Base-by-base conservation (phyloP, 164 flowering plant species). In the Aristolochia californica region DNA sequence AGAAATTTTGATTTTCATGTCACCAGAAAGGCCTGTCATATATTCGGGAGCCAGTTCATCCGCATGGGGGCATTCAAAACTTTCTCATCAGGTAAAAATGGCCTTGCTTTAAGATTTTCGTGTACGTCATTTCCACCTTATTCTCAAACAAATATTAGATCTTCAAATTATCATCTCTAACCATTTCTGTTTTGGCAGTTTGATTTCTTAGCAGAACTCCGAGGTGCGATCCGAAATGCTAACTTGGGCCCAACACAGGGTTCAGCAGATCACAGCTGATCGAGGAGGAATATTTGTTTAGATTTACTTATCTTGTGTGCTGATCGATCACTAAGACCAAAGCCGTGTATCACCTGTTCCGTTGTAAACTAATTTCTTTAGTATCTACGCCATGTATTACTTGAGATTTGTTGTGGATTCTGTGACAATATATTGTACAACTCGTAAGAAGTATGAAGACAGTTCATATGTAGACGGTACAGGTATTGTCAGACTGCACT, bases 11-110 rank as follows among this genome's bases (percentile, higher is more conserved):
- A 16, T n/a, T 52, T 56, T 54, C 45, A 56, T 68, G 60, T 13
- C 20, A 45, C 18, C 80, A 87, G 95, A 84, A 66, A 80, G 77
- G 70, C 95, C 95, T 5, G 79, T 82, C 20, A 54, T 84, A 81
- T 84, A 80, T 60, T 56, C 83, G 0, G 81, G 80, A 62, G 77
- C 78, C 47, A 58, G 64, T 69, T 79, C 73, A 56, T 62, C 87
- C 47, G 77, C 81, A 11, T 78, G 86, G 86, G 84, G 83, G 47
- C 77, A 76, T 21, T 48, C 79, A 9, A 75, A 69, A 67, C 81
- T 79, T 75, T 83, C 83, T 61, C 88, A 77, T 67, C 84, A 76
- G 88, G 95, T 82, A 53, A 60, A n/a, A n/a, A 40, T 45, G 21
- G 43, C 18, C 5, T 40, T 9, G 27, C 13, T 47, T 16, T 4